Evolutionary conservation across 2,329 filamentous ascomycete species (phyloP).

Genomic region (Fusarium equiseti): DNA sequence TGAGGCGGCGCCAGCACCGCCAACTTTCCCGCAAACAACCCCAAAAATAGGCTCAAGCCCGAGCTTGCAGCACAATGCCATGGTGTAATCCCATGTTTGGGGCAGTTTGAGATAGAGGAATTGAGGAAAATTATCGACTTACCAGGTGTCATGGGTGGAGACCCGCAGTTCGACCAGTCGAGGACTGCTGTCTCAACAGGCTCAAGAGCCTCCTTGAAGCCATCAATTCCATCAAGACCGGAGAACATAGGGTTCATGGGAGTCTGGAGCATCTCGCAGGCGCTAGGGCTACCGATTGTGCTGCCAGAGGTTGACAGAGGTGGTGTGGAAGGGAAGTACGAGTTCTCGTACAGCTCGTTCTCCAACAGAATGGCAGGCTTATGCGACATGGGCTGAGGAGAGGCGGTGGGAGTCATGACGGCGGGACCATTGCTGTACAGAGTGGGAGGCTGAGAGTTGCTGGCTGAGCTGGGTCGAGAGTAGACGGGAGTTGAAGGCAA

Average conservation of each 20-base stretch:
- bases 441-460: conserved; percentile 72
- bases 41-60: conserved; percentile 43
- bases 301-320: conserved; percentile 88
- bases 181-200: conserved; percentile 79
- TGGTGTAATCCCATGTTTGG: conserved; percentile 17
- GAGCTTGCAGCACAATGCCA: conserved; percentile 27
- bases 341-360: conserved; percentile 76
- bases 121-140: conserved; percentile 59
- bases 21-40: conserved; percentile 20
- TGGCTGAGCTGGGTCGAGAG: conserved; percentile 74
- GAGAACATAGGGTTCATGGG: conserved; percentile 85
- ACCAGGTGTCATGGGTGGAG: conserved; percentile 92
- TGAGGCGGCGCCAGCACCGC: conserved; percentile 28
- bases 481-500: conserved; percentile 73
- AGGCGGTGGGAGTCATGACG: conserved; percentile 80
- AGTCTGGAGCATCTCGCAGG: conserved; percentile 82
- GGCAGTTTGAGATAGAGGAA: conserved; percentile 8
- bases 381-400: conserved; percentile 78
- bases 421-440: conserved; percentile 69
- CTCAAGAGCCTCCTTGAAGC: conserved; percentile 77
- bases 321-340: conserved; percentile 86
- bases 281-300: conserved; percentile 86
- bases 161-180: conserved; percentile 82
- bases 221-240: conserved; percentile 72
- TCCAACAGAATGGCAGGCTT: conserved; percentile 85